phyloP scores from a whole-genome alignment of 108 stramenopile species.

The Seminavis robusta region DNA sequence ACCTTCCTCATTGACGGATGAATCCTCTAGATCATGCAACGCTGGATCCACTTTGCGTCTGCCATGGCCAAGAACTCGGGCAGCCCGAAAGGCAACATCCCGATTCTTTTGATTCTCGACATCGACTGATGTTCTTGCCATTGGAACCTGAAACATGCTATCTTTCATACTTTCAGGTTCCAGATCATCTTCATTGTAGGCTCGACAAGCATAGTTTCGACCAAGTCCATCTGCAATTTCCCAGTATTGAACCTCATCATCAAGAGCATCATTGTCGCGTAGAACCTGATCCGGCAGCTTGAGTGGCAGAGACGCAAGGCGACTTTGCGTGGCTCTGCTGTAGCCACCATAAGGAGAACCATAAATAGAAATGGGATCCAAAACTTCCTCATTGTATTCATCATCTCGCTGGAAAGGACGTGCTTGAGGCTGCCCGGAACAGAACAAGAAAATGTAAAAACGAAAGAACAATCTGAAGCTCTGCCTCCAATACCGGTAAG shows the following conservation, averaged over 20 bases:
- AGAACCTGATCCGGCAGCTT: conserved; percentile 23
- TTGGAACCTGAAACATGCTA: conserved; percentile 27
- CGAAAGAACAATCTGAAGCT: too few relatives aligned
- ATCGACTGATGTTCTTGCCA: too few relatives aligned
- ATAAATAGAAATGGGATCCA: conserved; percentile 19
- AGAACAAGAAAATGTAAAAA: too few relatives aligned
- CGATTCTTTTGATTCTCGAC: too few relatives aligned
- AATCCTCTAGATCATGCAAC: too few relatives aligned
- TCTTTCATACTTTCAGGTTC: conserved; percentile 27
- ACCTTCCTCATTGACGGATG: too few relatives aligned
- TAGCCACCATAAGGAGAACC: conserved; percentile 58
- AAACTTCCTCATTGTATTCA: conserved; percentile 8
- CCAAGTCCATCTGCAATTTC: conserved; percentile 39
- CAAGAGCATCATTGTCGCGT: neutral
- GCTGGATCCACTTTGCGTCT: too few relatives aligned
- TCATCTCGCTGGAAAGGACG: conserved; percentile 11
- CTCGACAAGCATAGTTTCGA: conserved; percentile 41
- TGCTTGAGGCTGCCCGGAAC: too few relatives aligned
- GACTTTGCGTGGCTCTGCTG: conserved; percentile 41
- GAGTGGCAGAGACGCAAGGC: conserved; percentile 43
- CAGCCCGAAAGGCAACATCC: too few relatives aligned
- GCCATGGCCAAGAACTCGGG: too few relatives aligned
- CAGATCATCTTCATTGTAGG: conserved; percentile 45
- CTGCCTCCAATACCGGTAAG: too few relatives aligned
- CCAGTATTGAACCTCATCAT: conserved; percentile 27